Conservation (phyloP, 2,329 filamentous ascomycete species). For the Trichoderma breve region DNA sequence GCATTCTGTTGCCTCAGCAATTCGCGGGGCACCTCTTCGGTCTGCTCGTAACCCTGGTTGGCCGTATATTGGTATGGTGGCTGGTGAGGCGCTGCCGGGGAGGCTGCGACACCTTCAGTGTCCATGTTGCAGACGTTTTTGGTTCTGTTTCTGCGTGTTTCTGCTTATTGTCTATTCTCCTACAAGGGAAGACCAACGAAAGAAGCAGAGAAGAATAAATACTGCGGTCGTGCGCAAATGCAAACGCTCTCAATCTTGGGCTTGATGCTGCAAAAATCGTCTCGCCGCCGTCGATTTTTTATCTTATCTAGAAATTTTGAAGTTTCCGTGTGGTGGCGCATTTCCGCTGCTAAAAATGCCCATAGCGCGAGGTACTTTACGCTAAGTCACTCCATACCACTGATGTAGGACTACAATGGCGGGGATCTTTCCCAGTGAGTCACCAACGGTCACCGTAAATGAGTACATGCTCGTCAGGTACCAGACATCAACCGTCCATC, state of each 20-base stretch:
- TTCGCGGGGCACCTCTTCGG: conserved; percentile 35
- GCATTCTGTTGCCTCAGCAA: conserved; percentile 28
- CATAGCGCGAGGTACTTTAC: background rate
- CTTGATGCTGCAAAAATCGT: background rate
- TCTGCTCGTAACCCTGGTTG: conserved; percentile 44
- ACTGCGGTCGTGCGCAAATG: background rate
- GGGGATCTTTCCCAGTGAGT: background rate
- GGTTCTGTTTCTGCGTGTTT: background rate
- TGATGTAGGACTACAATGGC: background rate
- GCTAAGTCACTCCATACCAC: background rate
- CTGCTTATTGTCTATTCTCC: background rate
- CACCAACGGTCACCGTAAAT: background rate
- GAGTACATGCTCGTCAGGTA: conserved; percentile 6
- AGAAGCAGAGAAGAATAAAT: background rate
- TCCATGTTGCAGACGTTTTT: conserved; percentile 13
- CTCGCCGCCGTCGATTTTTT: conserved; percentile 10
- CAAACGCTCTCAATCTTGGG: background rate
- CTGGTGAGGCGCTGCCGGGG: conserved; percentile 44
- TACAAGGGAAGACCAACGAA: background rate
- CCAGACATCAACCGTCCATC: background rate
- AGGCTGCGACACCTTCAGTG: conserved; percentile 24
- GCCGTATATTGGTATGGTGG: conserved; percentile 45
- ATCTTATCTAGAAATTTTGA: conserved; percentile 22
- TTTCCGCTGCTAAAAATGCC: conserved; percentile 2
- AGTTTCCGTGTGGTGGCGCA: conserved; percentile 18